Evolutionary conservation across 129 eudicot species (phyloP).

Genomic region (Escallonia herrerae): DNA sequence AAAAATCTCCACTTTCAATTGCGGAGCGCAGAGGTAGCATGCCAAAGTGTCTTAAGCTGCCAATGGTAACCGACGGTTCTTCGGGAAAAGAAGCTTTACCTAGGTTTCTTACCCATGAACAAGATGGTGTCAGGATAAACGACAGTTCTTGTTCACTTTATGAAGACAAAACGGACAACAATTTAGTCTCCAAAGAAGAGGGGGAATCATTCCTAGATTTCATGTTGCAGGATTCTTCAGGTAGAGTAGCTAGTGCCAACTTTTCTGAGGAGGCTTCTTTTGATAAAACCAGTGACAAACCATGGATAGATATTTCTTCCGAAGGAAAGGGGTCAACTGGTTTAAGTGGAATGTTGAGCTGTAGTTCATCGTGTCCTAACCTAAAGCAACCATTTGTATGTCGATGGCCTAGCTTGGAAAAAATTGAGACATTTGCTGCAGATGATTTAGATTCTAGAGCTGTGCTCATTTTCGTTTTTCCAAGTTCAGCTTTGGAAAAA

Average conservation of each 20-base stretch:
- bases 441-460: constrained; percentile 46
- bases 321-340: constrained; percentile 20
- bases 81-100: constrained; percentile 15
- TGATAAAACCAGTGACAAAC: constrained; percentile 11
- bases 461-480: constrained; percentile 32
- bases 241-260: constrained; percentile 1
- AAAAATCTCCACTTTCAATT: constrained; percentile 49
- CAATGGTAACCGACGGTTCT: constrained; percentile 30
- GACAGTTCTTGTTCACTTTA: constrained; percentile 7
- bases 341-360: constrained; percentile 1
- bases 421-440: constrained; percentile 24
- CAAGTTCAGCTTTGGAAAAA: constrained; percentile 23
- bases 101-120: constrained; percentile 8
- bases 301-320: constrained; percentile 11
- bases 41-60: constrained; percentile 48
- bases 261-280: constrained; percentile 5
- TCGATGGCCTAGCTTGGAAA: constrained; percentile 70
- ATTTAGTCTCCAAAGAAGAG: constrained; percentile 8
- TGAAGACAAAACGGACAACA: constrained; percentile 7
- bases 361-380: constrained; percentile 10
- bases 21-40: constrained; percentile 84
- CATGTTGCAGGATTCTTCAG: constrained; percentile 15
- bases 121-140: constrained; percentile 8
- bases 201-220: constrained; percentile 5
- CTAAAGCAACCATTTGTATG: constrained; percentile 28